Evolutionary conservation across 352 stramenopile genomes (phyloP).

Genomic region (Thalassiosira hispida): DNA sequence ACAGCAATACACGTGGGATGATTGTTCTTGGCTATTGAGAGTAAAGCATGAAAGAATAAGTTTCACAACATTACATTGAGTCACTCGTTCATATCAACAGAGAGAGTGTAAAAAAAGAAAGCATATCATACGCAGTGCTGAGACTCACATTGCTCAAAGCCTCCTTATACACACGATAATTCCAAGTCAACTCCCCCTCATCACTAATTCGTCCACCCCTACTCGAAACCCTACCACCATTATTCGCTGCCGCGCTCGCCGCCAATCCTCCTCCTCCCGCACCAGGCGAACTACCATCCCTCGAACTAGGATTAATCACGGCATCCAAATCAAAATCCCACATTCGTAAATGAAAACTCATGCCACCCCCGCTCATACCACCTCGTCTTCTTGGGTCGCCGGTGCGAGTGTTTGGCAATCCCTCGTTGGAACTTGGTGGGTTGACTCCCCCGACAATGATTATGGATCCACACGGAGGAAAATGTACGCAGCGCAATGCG

Average conservation of each 20-base stretch:
- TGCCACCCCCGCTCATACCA: constrained; percentile 77
- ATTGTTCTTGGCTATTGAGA: constrained; percentile 52
- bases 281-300: not conserved
- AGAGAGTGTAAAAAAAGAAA: not conserved
- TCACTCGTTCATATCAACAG: no score
- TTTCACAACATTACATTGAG: not conserved
- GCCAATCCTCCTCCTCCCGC: not conserved
- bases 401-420: constrained; percentile 26
- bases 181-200: constrained; percentile 45
- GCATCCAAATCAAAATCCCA: constrained; percentile 92
- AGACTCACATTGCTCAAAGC: constrained; percentile 39
- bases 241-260: no score
- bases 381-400: constrained; percentile 18
- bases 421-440: constrained; percentile 35
- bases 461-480: constrained; percentile 89
- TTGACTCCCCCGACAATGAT: constrained; percentile 95
- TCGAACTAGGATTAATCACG: constrained; percentile 48
- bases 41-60: not conserved
- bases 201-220: constrained; percentile 33
- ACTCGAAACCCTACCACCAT: no score
- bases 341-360: constrained; percentile 93
- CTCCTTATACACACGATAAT: constrained; percentile 28
- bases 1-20: constrained; percentile 93
- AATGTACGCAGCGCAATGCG: constrained; percentile 93
- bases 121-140: not conserved